A percentile compares a stretch with the other conserved stretches of the same genome.
These are phyloP conservation scores for Cladochytrium tenue DNA, from an alignment of 371 early-diverging fungal genomes.

Conservation along the genomic window DNA sequence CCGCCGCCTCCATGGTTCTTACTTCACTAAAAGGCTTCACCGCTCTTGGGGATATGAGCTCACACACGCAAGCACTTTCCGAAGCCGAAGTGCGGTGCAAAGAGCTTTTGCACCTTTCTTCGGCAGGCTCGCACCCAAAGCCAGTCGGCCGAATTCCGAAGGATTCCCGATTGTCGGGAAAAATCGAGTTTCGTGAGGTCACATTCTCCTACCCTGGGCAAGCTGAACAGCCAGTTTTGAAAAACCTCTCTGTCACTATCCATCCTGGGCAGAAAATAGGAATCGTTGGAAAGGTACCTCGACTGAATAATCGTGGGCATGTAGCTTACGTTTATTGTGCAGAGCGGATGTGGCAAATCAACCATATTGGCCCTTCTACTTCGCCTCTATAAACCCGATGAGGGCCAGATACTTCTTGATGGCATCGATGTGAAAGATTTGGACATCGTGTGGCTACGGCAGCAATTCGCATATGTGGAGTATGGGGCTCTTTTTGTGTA, in stretches of 20 bases:
- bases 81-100: not conserved
- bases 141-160: too few relatives aligned
- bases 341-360: conserved; percentile 52
- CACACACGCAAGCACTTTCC: conserved; percentile 6
- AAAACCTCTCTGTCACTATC: conserved; percentile 11
- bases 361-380: conserved; percentile 53
- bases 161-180: conserved; percentile 7
- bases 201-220: conserved; percentile 23
- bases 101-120: too few relatives aligned
- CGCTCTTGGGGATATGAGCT: conserved; percentile 24
- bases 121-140: too few relatives aligned
- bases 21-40: conserved; percentile 12
- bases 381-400: conserved; percentile 72
- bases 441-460: conserved; percentile 61
- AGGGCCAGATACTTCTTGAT: conserved; percentile 37
- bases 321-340: not conserved
- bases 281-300: conserved; percentile 42
- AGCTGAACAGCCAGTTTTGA: conserved; percentile 12
- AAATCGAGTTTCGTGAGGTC: conserved; percentile 12
- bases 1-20: not conserved
- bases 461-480: conserved; percentile 74
- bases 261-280: conserved; percentile 40
- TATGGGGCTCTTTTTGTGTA: too few relatives aligned
- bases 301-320: not conserved
- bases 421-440: conserved; percentile 67